These are phyloP conservation scores for Petrea volubilis DNA, from an alignment of 257 asterid species.

Conservation along the genomic window DNA sequence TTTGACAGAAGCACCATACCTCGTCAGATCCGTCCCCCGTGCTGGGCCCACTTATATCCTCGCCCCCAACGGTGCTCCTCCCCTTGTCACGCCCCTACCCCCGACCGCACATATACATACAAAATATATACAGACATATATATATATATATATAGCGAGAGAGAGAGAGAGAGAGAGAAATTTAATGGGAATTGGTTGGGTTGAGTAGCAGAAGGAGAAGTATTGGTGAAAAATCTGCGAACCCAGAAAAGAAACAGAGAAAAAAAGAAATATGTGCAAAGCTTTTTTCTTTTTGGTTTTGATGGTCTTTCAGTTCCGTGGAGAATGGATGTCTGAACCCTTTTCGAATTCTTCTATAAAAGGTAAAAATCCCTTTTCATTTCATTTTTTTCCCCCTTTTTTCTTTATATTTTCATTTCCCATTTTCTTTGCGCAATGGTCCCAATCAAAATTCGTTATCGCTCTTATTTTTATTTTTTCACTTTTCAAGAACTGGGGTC, in stretches of 20 bases:
- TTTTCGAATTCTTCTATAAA: background rate
- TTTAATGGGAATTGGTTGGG: conserved; percentile 10
- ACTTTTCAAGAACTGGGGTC: conserved; percentile 16
- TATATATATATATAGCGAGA: background rate
- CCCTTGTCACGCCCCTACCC: conserved; percentile 11
- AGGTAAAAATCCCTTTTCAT: background rate
- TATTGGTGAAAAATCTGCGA: background rate
- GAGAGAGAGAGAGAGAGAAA: background rate
- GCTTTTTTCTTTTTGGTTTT: background rate
- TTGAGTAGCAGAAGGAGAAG: background rate
- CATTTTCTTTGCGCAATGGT: too few relatives aligned
- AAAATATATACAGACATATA: background rate
- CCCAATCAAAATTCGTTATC: conserved; percentile 21
- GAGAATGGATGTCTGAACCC: conserved; percentile 15
- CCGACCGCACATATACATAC: background rate
- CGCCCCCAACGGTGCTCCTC: conserved; percentile 11
- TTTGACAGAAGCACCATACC: conserved; percentile 39
- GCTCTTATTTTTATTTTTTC: background rate
- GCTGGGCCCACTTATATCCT: conserved; percentile 31
- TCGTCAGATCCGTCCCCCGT: conserved; percentile 47
- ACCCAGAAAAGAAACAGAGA: background rate
- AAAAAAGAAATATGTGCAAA: background rate
- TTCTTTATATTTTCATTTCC: too few relatives aligned
- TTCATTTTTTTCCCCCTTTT: conserved; percentile 7
- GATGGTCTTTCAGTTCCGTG: background rate